Conservation (phyloP, 441 rosid genomes). For the Lepidium campestre region DNA sequence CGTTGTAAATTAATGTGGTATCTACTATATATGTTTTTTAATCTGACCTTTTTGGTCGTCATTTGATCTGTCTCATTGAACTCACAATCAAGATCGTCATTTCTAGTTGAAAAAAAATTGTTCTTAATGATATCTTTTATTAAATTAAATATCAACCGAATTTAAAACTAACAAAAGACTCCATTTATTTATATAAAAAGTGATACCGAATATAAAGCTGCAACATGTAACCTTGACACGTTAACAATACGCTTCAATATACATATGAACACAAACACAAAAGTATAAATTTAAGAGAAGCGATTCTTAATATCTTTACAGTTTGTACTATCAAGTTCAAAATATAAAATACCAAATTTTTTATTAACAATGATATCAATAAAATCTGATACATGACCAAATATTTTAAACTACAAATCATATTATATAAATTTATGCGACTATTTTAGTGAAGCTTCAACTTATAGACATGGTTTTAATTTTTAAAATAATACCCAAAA, state of each 20-base stretch:
- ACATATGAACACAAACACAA: not conserved
- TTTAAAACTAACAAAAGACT: not conserved
- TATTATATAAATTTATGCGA: too few species aligned
- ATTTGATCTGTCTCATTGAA: not conserved
- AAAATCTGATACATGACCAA: too few species aligned
- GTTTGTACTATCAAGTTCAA: not conserved
- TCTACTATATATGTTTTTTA: not conserved
- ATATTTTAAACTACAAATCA: too few species aligned
- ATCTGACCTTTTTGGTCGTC: not conserved
- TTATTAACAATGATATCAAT: too few species aligned
- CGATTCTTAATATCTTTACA: slow-evolving; percentile 20
- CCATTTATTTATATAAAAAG: not conserved
- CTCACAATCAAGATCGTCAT: not conserved
- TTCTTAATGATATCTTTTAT: not conserved
- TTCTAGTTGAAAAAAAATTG: not conserved
- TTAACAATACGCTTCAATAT: not conserved
- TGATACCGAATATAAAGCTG: slow-evolving; percentile 1
- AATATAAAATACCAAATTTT: not conserved
- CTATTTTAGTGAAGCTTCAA: too few species aligned
- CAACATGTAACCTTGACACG: not conserved
- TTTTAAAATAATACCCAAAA: not conserved
- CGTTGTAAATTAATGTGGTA: not conserved
- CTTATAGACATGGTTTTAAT: not conserved
- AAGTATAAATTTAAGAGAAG: not conserved
- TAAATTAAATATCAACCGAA: not conserved